Evolutionary conservation across 768 basidiomycete genomes (phyloP), one percentile per base, ranked within the genome.

Genomic region (Exsudoporus frostii): DNA sequence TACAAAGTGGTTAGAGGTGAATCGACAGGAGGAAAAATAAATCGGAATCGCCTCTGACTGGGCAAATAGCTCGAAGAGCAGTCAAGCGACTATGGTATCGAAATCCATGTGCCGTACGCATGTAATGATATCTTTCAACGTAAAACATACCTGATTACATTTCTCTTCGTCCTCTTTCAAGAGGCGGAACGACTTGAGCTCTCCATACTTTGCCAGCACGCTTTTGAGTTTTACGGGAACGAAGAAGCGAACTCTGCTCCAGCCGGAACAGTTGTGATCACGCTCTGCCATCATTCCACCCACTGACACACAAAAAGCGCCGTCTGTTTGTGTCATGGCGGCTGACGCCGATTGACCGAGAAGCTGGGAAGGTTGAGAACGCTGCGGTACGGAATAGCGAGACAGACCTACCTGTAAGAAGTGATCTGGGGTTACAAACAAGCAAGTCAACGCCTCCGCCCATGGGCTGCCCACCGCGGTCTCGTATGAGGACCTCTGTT

Each of bases 251-350:
- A 53, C 36, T 46, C 63, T 63, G 45, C 58, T 61, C 68, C 62
- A 62, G 22, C 51, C 46, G 20, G 68, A 59, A 40, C 50, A 59
- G n/a, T 50, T 51, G 39, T 58, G 59, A 24, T 66, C 65, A 8
- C 55, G 60, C 27, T 58, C 63, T 29, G 53, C 17, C 29, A 53
- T 54, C 39, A 54, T 54, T 45, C 59, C 54, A 56, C 57, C 73
- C n/a, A 79, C 77, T 13, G 73, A 70, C 6, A 88, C 65, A 38
- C 66, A 69, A 51, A 89, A 83, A 3, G 68, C 61, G 22, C 79
- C 83, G 49, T 86, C 79, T 30, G 76, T 78, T 44, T 73, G 75
- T 15, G 76, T 73, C 29, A 86, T 65, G 55, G 80, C 79, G 1
- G 67, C 50, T 7, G 84, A 82, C 4, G 65, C 57, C 15, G 66